Percentiles rank a stretch among this genome's conserved stretches.
Conservation (phyloP, 2,329 filamentous ascomycete genomes). For the Lasiodiplodia hormozganensis region DNA sequence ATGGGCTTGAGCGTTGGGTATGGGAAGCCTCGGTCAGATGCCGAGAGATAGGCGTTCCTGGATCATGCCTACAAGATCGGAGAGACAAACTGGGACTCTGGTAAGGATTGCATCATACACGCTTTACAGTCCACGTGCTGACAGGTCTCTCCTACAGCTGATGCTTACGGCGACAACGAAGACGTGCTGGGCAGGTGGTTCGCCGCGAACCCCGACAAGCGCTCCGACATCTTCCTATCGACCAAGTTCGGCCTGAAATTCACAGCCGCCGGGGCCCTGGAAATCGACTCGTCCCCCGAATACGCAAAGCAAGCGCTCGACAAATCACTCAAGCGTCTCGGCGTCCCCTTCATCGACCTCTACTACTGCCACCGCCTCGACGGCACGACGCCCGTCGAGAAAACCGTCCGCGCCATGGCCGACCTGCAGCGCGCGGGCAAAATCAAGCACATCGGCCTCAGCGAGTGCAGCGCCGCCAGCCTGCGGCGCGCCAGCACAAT, state of each 20-base stretch:
- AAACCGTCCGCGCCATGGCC: conserved; percentile 58
- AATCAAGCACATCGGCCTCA: conserved; percentile 57
- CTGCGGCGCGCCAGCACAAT: conserved; percentile 58
- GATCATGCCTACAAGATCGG: conserved; percentile 60
- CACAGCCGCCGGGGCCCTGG: conserved; percentile 42
- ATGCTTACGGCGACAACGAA: conserved; percentile 45
- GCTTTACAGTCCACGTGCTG: background rate
- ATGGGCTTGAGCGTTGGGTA: conserved; percentile 61
- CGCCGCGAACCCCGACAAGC: conserved; percentile 32
- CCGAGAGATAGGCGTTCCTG: conserved; percentile 59
- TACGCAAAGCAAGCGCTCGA: conserved; percentile 49
- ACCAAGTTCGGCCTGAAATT: conserved; percentile 59
- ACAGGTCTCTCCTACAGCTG: conserved; percentile 35
- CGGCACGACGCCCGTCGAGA: conserved; percentile 53
- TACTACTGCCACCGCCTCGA: conserved; percentile 55
- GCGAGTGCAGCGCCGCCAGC: conserved; percentile 52
- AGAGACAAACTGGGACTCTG: conserved; percentile 59
- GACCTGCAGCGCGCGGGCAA: conserved; percentile 52
- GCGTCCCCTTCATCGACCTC: conserved; percentile 50
- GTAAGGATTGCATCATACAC: conserved; percentile 22
- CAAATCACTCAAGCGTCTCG: conserved; percentile 49
- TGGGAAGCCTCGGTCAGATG: conserved; percentile 55
- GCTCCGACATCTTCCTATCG: conserved; percentile 44
- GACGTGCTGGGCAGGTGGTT: conserved; percentile 45
- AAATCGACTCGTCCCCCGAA: conserved; percentile 49